Conservation (phyloP, 345 rosid genomes). For the Passiflora organensis region DNA sequence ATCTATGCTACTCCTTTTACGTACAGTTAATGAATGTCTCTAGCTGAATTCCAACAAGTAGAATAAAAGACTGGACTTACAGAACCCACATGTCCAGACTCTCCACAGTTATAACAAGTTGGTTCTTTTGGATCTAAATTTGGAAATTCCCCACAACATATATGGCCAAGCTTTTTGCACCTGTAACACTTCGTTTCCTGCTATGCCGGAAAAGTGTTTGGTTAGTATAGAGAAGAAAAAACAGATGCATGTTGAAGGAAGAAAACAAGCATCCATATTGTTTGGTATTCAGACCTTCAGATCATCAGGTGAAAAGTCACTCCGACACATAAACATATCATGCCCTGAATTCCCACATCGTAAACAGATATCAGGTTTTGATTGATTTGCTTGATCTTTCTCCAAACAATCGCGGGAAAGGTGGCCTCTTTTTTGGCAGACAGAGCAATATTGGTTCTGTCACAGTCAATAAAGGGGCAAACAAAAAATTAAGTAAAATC, state of each 20-base stretch:
- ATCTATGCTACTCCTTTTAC: not conserved
- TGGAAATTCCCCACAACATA: not conserved
- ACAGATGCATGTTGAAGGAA: not conserved
- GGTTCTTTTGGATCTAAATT: not conserved
- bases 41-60: not conserved
- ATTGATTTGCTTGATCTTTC: not conserved
- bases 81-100: not conserved
- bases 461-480: not conserved
- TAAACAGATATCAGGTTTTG: not conserved
- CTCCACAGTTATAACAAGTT: not conserved
- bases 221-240: not conserved
- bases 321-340: not conserved
- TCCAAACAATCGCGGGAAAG: not conserved
- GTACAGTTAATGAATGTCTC: not conserved
- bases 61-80: not conserved
- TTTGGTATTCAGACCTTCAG: constrained; percentile 1
- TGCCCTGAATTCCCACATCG: not conserved
- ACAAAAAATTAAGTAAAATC: not conserved
- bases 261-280: not conserved
- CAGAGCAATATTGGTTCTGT: not conserved
- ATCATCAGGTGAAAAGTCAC: not conserved
- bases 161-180: not conserved
- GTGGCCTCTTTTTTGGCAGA: constrained; percentile 1
- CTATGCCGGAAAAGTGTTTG: not conserved
- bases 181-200: constrained; percentile 1